phyloP scores from a whole-genome alignment of 2,329 filamentous ascomycete species.

The Coniochaeta ligniaria region DNA sequence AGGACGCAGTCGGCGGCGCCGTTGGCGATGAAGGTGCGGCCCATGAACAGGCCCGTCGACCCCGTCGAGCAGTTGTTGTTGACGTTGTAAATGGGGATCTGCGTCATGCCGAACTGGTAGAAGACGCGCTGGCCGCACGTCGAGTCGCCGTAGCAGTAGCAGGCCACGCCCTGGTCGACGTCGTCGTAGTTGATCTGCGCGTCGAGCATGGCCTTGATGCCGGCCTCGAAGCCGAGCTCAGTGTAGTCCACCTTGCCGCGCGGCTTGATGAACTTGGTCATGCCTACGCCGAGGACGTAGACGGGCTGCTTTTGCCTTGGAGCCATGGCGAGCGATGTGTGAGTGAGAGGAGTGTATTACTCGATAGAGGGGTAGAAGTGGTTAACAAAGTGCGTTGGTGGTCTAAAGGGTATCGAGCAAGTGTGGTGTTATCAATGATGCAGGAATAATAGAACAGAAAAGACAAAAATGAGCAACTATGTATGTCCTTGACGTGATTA shows the following conservation, averaged over 20 bases:
- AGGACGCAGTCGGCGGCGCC: constrained; percentile 83
- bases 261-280: constrained; percentile 99
- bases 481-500: background rate
- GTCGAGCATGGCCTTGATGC: constrained; percentile 77
- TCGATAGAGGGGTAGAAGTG: background rate
- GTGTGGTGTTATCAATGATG: background rate
- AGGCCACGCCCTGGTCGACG: constrained; percentile 90
- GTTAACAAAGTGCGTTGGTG: background rate
- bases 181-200: constrained; percentile 95
- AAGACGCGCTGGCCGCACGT: constrained; percentile 95
- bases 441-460: background rate
- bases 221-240: constrained; percentile 88
- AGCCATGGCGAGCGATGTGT: constrained; percentile 29
- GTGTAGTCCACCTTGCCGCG: constrained; percentile 91
- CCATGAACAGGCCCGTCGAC: constrained; percentile 84
- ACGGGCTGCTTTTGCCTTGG: constrained; percentile 43
- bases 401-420: background rate
- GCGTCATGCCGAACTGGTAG: constrained; percentile 97
- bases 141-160: constrained; percentile 95
- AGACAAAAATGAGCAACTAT: background rate
- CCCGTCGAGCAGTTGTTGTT: constrained; percentile 99
- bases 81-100: constrained; percentile 94
- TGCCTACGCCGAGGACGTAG: constrained; percentile 95
- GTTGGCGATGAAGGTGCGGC: constrained; percentile 67
- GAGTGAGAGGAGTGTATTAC: background rate